Conservation (phyloP, 495 filamentous ascomycete genomes). For the Mycothermus thermophilus region DNA sequence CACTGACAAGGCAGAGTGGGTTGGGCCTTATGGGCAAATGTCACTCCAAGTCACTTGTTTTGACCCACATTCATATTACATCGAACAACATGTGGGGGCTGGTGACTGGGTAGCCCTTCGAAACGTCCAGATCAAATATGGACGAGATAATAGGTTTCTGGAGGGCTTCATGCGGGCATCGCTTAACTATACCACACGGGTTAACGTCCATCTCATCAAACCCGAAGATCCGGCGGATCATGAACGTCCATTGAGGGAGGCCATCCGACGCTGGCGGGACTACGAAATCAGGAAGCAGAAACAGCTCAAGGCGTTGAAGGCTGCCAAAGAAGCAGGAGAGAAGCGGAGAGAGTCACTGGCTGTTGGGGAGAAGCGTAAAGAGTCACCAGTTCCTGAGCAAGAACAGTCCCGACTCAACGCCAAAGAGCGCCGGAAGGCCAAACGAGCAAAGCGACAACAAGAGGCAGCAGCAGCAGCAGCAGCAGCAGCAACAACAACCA, state of each 20-base stretch:
- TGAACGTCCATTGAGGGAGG: conserved; percentile 45
- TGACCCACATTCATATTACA: conserved; percentile 49
- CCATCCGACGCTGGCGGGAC: conserved; percentile 47
- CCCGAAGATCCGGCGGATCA: conserved; percentile 16
- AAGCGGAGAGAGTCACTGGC: conserved; percentile 15
- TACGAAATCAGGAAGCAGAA: conserved; percentile 43
- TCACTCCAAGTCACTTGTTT: conserved; percentile 61
- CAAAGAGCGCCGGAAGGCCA: conserved; percentile 12
- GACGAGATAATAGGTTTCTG: conserved; percentile 36
- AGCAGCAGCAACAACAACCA: conserved; percentile 2
- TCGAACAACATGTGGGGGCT: conserved; percentile 39
- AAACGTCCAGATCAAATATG: conserved; percentile 59
- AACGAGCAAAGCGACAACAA: neutral
- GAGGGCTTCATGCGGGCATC: conserved; percentile 66
- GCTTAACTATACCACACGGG: conserved; percentile 26
- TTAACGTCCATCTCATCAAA: conserved; percentile 35
- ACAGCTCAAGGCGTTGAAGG: conserved; percentile 27
- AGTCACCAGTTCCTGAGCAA: no score
- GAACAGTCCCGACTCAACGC: no score
- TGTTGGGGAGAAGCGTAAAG: conserved; percentile 14
- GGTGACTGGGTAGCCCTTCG: conserved; percentile 49
- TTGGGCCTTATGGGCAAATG: conserved; percentile 63
- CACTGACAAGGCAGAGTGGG: conserved; percentile 34
- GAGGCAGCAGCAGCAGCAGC: neutral
- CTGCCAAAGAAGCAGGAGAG: conserved; percentile 10